phyloP scores from a whole-genome alignment of 352 stramenopile genomes.

The Pythium pyrilobum region DNA sequence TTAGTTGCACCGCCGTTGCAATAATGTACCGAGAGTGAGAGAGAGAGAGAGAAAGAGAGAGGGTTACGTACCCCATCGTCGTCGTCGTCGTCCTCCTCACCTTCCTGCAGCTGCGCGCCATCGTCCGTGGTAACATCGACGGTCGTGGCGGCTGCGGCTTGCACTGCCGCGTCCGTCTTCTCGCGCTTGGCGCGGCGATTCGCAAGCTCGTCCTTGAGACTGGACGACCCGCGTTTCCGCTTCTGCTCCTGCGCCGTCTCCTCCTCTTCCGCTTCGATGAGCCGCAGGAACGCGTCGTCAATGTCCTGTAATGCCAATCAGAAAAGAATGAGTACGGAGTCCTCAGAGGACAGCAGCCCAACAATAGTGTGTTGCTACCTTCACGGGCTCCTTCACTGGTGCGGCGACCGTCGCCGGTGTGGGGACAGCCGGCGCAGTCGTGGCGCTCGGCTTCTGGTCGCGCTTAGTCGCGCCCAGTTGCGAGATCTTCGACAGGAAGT shows the following conservation, averaged over 20 bases:
- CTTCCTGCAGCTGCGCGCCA: background rate
- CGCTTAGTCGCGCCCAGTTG: conserved; percentile 25
- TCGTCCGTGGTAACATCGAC: background rate
- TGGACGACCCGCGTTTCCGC: conserved; percentile 46
- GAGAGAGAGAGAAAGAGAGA: background rate
- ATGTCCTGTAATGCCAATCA: conserved; percentile 31
- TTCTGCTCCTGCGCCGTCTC: conserved; percentile 45
- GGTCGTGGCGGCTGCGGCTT: no score
- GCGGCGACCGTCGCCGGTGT: conserved; percentile 11
- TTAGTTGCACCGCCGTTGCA: no score
- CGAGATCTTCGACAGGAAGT: conserved; percentile 83
- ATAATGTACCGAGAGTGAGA: no score
- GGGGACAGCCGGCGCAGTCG: background rate
- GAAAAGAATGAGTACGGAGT: no score
- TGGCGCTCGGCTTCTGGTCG: conserved; percentile 8
- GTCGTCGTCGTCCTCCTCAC: background rate
- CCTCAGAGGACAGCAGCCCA: no score
- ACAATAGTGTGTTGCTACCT: conserved; percentile 9
- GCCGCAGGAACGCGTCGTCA: conserved; percentile 66
- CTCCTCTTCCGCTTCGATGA: conserved; percentile 75
- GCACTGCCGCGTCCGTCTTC: conserved; percentile 17
- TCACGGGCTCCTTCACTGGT: conserved; percentile 17
- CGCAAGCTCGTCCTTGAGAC: conserved; percentile 36
- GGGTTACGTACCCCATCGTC: conserved; percentile 1
- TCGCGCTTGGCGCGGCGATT: conserved; percentile 35